Base-by-base conservation (phyloP, 306 rosid species). In the Mimosa bimucronata region DNA sequence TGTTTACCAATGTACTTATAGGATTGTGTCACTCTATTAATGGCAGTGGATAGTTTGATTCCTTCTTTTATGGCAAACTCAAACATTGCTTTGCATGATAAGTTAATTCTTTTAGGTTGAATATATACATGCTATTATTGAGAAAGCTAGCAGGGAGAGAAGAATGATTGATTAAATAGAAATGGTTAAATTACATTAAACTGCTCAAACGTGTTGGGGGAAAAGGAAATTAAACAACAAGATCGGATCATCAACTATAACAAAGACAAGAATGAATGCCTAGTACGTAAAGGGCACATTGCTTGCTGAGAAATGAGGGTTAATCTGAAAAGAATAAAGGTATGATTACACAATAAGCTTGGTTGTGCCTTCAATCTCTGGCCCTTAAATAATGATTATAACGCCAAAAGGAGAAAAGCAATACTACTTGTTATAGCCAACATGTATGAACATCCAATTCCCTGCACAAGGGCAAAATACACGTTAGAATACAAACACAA, bases 361-460 rank as follows among this genome's bases (percentile, higher is more conserved):
- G 50, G 65, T 74, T 19, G 40, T 50, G 23, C 23, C 58, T 69
- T 71, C 66, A 2, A 30, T 66, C 77, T 31, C 60, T 19, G 46
- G 66, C 29, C 11, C 12, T 7, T 18, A 6, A 48, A n/a, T 1
- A 9, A 42, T 84, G 75, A 85, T 29, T 85, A 73, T 53, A 82
- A 75, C 50, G 82, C 23, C 26, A 94, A 71, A 77, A 94, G 79
- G 28, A 90, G 76, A 81, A 89, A 77, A 79, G 86, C 88, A 30
- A 70, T 66, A 52, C 93, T 88, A 58, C 82, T 85, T 37, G 97
- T 80, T 50, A 84, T 80, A 37, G 81, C 84, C 98, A 88, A 82
- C 3, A 79, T 41, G 75, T 80, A 83, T 26, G 91, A 88, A 21
- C 87, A 75, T 29, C 90, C 91, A 78, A 86, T 68, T 11, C 81